Conservation (phyloP, 345 rosid genomes). For the Heritiera fomes region DNA sequence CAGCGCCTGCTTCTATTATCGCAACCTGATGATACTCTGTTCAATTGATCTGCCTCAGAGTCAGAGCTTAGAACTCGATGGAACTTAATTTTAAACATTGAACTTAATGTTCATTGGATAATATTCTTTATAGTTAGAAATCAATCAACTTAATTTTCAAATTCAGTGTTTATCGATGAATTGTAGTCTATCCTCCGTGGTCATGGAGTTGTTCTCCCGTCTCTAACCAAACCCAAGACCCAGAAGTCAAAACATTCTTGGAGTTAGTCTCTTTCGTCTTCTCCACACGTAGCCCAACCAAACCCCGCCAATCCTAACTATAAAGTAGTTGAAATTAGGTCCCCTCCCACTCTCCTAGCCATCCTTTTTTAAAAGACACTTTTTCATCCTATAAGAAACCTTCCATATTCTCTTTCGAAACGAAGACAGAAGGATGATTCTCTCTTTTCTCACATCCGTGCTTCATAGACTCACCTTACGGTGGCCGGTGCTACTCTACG, state of each 20-base stretch:
- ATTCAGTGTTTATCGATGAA: too few relatives aligned
- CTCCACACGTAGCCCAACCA: neutral
- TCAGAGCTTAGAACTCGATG: too few relatives aligned
- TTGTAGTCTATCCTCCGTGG: neutral
- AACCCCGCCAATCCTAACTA: neutral
- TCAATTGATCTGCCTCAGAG: too few relatives aligned
- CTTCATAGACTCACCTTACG: conserved; percentile 44
- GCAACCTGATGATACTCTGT: too few relatives aligned
- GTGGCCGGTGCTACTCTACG: conserved; percentile 66
- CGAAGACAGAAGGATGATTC: conserved; percentile 19
- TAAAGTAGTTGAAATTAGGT: conserved; percentile 23
- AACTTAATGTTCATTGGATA: too few relatives aligned
- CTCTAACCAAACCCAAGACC: neutral
- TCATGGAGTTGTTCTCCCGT: neutral
- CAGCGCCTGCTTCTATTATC: too few relatives aligned
- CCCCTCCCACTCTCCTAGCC: neutral
- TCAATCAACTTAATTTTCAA: too few relatives aligned
- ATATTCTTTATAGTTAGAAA: too few relatives aligned
- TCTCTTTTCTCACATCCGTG: conserved; percentile 31
- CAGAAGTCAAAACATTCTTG: conserved; percentile 9
- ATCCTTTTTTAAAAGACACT: neutral
- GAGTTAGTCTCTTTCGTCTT: conserved; percentile 20
- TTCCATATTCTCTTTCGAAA: conserved; percentile 5
- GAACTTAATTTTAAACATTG: too few relatives aligned
- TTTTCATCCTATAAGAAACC: neutral